Evolutionary conservation across 768 basidiomycete species (phyloP).

Genomic region (Russula sp.): DNA sequence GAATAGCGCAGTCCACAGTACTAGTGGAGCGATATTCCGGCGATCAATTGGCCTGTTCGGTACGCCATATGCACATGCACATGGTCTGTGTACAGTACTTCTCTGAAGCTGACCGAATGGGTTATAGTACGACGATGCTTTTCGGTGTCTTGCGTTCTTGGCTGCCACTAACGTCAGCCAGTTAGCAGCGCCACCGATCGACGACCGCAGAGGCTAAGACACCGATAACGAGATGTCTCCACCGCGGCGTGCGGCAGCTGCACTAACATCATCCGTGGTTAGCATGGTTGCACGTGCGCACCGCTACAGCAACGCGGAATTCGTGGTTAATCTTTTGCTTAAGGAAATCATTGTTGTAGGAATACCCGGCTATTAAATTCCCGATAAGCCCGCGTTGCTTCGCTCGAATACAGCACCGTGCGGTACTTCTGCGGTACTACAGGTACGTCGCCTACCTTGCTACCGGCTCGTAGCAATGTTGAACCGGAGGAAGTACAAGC

Average conservation of each 20-base stretch:
- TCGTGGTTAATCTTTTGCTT: neutral
- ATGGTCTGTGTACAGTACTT: neutral
- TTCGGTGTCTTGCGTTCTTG: neutral
- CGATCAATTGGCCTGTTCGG: neutral
- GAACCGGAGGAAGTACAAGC: constrained; percentile 1
- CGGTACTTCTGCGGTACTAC: too few relatives aligned
- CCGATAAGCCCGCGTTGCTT: neutral
- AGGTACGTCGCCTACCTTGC: neutral
- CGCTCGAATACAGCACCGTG: neutral
- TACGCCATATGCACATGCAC: neutral
- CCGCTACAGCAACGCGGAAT: neutral
- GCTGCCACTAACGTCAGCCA: neutral
- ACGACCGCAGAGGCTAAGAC: neutral
- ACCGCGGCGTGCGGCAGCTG: neutral
- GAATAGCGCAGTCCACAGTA: neutral
- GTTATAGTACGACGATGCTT: neutral
- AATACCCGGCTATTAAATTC: neutral
- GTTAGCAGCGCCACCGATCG: neutral
- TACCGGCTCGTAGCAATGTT: neutral
- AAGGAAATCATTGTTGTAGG: neutral
- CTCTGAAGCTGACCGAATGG: neutral
- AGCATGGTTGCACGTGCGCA: neutral
- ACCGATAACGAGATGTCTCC: neutral
- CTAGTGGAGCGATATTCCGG: neutral
- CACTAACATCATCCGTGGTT: neutral